Base-by-base conservation (phyloP, 208 protist species). In the Wallacemonas sp. region DNA sequence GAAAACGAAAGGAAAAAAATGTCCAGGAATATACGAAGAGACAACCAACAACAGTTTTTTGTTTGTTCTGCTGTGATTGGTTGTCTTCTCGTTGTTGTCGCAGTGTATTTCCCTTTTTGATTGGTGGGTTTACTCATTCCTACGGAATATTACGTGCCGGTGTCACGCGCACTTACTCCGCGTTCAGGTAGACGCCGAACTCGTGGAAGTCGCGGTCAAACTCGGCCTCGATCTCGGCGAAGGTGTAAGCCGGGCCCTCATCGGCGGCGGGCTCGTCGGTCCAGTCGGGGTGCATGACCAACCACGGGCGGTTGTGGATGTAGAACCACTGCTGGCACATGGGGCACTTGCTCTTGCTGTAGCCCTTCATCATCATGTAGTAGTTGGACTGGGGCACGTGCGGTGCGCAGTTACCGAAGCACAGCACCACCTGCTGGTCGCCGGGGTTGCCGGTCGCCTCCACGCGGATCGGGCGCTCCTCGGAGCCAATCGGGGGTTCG, bases 281-380 rank as follows among this genome's bases (percentile, higher is more conserved):
- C 85, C 87, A 93, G 68, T 93, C 87, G n/a, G 87, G 85, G 76
- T 95, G 85, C 83, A 95, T 95, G 53, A 95, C 82, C 38, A 95
- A 72, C 85, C 85, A 92, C 38, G 85, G 85, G 74, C 86, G 80
- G 78, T 92, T 96, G 81, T 92, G 86, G 63, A 94, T 78, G 68
- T 94, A 94, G 70, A 92, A 93, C 78, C 79, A 94, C 73, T 92
- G 87, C 72, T 93, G 91, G 66, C 81, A 92, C 86, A 92, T 92
- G 33, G 85, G 85, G 73, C 87, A 92, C 77, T 93, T 93, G 70
- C 73, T 89, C 81, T 92, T 94, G 53, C 63, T 81, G 78, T 96
- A 96, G 48, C 85, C 87, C 81, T 96, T 96, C 83, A 96, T 92
- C 77, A 85, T 79, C 85, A 96, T 96, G 71, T 92, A 90, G 77